A percentile compares a stretch with the other conserved stretches of the same genome.
These are phyloP conservation scores for Acorus gramineus DNA, from an alignment of 106 monocot genomes.

Conservation along the genomic window DNA sequence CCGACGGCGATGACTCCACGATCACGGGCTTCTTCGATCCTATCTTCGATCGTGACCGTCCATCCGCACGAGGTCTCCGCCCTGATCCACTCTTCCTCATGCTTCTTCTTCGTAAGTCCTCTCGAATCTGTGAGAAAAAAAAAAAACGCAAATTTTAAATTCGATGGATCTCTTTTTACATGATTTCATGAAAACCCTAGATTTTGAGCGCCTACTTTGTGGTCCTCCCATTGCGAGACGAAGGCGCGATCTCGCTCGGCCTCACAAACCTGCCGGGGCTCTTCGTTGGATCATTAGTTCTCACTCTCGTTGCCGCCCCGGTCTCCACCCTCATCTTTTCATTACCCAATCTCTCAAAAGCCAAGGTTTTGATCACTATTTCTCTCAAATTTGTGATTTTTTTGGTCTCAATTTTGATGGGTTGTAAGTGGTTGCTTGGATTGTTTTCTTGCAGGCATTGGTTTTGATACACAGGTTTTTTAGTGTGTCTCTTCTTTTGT, in stretches of 20 bases:
- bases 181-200: too few relatives aligned
- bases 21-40: constrained; percentile 30
- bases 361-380: constrained; percentile 27
- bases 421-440: neutral
- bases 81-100: constrained; percentile 52
- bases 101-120: constrained; percentile 87
- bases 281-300: constrained; percentile 68
- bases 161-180: too few relatives aligned
- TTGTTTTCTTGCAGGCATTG: constrained; percentile 67
- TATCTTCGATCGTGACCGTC: constrained; percentile 53
- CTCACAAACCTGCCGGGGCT: constrained; percentile 55
- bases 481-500: constrained; percentile 65
- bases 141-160: too few relatives aligned
- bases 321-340: constrained; percentile 76
- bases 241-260: constrained; percentile 85
- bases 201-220: constrained; percentile 74
- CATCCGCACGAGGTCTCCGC: constrained; percentile 76
- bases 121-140: neutral
- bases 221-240: constrained; percentile 79
- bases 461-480: constrained; percentile 89
- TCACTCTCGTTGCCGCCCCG: constrained; percentile 75
- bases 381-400: neutral
- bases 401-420: constrained; percentile 1
- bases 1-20: constrained; percentile 16
- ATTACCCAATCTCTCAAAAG: constrained; percentile 62